These are phyloP conservation scores for Alternaria viburni DNA, from an alignment of 2,329 filamentous ascomycete genomes.

Conservation along the genomic window DNA sequence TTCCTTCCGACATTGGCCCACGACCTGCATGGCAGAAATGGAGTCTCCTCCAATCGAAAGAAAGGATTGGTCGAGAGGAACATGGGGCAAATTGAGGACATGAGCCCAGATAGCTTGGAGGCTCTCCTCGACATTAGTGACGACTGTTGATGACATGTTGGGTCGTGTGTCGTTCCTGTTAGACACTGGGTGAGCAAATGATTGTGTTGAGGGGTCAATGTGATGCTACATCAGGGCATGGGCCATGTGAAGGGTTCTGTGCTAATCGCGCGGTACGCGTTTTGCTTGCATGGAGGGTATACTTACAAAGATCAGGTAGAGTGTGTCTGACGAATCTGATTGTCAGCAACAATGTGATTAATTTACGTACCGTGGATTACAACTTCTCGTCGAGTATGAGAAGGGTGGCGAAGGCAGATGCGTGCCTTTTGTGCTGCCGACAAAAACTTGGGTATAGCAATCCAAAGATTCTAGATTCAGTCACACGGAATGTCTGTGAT, in stretches of 20 bases:
- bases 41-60: constrained; percentile 57
- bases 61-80: constrained; percentile 45
- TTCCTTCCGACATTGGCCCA: constrained; percentile 55
- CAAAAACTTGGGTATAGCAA: neutral
- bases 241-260: neutral
- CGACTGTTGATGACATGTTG: constrained; percentile 9
- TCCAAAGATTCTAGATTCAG: neutral
- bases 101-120: constrained; percentile 40
- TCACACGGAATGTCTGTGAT: constrained; percentile 9
- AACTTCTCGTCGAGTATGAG: neutral
- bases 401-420: neutral
- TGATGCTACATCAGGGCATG: neutral
- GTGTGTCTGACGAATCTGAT: constrained; percentile 14
- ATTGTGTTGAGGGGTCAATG: neutral
- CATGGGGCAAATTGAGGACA: constrained; percentile 39
- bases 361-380: constrained; percentile 4
- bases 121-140: constrained; percentile 20
- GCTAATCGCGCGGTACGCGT: neutral
- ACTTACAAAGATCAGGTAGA: constrained; percentile 17
- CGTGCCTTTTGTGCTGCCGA: neutral
- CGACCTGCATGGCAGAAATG: constrained; percentile 59
- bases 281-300: neutral
- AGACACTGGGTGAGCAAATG: neutral
- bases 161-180: constrained; percentile 5
- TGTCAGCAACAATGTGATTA: constrained; percentile 5